A percentile compares a stretch with the other conserved stretches of the same genome.
These are phyloP conservation scores for Exophiala alcalophila DNA, from an alignment of 2,329 filamentous ascomycete genomes.

Conservation along the genomic window DNA sequence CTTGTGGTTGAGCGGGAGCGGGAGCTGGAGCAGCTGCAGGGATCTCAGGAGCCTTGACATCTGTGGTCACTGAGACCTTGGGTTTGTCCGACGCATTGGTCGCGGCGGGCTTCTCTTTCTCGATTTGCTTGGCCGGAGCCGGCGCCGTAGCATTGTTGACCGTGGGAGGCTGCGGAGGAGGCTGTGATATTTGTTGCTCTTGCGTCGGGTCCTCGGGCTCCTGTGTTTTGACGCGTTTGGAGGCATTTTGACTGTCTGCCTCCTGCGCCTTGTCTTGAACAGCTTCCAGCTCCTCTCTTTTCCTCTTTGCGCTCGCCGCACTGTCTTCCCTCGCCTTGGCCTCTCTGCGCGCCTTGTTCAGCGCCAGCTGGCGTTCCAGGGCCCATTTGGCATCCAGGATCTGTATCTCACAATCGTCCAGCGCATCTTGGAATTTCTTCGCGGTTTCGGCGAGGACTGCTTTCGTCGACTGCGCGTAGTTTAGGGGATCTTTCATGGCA, in stretches of 20 bases:
- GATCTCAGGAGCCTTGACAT: constrained; percentile 17
- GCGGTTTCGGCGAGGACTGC: constrained; percentile 28
- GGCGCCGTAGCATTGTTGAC: too few relatives aligned
- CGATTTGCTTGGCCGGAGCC: neutral
- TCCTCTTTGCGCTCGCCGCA: constrained; percentile 26
- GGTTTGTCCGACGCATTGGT: constrained; percentile 15
- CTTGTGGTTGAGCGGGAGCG: constrained; percentile 18
- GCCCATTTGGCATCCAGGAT: constrained; percentile 32
- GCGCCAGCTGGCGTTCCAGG: constrained; percentile 27
- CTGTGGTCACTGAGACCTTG: constrained; percentile 10
- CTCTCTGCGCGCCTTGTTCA: constrained; percentile 27
- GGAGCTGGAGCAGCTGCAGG: constrained; percentile 6
- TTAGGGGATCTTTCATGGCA: constrained; percentile 29
- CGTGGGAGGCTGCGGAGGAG: constrained; percentile 5
- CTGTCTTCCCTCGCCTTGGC: constrained; percentile 27
- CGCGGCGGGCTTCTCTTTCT: constrained; percentile 13
- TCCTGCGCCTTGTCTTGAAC: constrained; percentile 11
- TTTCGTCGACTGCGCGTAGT: constrained; percentile 28
- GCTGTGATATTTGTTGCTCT: neutral
- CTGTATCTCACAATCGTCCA: constrained; percentile 31
- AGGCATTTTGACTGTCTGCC: constrained; percentile 18
- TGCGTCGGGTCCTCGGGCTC: constrained; percentile 18
- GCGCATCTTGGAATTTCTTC: constrained; percentile 31
- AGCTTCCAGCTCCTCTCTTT: constrained; percentile 24
- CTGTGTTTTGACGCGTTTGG: constrained; percentile 27